phyloP scores from a whole-genome alignment of 306 rosid genomes.

The Benincasa hispida region DNA sequence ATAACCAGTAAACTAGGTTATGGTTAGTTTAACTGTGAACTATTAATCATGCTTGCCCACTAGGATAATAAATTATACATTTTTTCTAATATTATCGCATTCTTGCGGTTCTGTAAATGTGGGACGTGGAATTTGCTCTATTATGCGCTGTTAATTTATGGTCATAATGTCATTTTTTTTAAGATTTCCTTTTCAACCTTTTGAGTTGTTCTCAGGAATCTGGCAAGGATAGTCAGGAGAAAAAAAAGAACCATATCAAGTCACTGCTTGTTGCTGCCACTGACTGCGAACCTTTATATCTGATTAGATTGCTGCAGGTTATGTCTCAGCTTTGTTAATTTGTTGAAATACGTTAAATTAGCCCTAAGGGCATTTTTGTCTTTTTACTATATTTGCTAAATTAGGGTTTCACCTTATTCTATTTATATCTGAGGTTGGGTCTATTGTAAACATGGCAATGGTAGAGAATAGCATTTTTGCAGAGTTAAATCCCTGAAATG shows the following conservation, averaged over 20 bases:
- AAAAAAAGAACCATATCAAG: conserved; percentile 77
- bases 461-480: too few relatives aligned
- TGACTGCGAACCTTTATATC: conserved; percentile 79
- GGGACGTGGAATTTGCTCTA: background rate
- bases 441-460: too few relatives aligned
- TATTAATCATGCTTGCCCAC: too few relatives aligned
- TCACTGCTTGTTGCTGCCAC: conserved; percentile 88
- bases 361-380: too few relatives aligned
- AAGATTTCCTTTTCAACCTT: background rate
- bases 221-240: conserved; percentile 92
- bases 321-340: conserved; percentile 10
- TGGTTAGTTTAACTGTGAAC: background rate
- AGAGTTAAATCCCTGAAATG: too few relatives aligned
- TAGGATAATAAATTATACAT: background rate
- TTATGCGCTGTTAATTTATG: background rate
- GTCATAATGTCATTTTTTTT: background rate
- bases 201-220: conserved; percentile 52
- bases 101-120: background rate
- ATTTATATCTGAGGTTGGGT: too few relatives aligned
- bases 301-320: conserved; percentile 86
- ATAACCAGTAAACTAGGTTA: background rate
- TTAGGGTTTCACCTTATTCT: too few relatives aligned
- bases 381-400: too few relatives aligned
- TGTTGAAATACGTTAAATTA: too few relatives aligned
- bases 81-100: background rate